Percentiles rank a stretch among this genome's conserved stretches.
Conservation (phyloP, 345 rosid genomes). For the Melaleuca quinquenervia region DNA sequence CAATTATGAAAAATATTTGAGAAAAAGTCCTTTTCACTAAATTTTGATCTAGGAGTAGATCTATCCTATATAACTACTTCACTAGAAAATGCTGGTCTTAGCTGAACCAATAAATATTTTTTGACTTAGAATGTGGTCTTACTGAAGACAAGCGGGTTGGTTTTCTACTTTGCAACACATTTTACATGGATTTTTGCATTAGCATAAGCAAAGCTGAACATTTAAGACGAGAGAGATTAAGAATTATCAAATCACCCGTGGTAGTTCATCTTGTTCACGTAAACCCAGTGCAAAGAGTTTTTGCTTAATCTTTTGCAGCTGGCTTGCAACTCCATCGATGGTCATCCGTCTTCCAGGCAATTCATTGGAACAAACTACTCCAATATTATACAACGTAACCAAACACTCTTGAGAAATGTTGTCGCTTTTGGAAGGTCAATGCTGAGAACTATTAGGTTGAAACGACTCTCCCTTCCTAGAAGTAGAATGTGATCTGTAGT, state of each 20-base stretch:
- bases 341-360: neutral
- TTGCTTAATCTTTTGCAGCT: neutral
- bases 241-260: neutral
- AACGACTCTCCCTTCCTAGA: neutral
- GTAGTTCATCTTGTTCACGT: neutral
- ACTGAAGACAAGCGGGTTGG: too few relatives aligned
- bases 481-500: neutral
- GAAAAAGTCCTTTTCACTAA: too few relatives aligned
- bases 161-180: too few relatives aligned
- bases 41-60: too few relatives aligned
- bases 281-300: neutral
- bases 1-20: too few relatives aligned
- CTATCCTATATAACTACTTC: too few relatives aligned
- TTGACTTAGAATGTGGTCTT: too few relatives aligned
- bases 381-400: neutral
- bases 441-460: rapidly evolving
- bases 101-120: too few relatives aligned
- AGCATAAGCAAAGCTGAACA: neutral
- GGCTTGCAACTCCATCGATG: neutral
- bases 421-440: neutral
- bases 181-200: neutral
- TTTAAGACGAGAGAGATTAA: neutral
- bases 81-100: too few relatives aligned
- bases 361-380: neutral
- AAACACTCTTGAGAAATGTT: neutral